Evolutionary conservation across 1,284 basidiomycete genomes (phyloP).

Genomic region (Apiotrichum mycotoxinovorans): DNA sequence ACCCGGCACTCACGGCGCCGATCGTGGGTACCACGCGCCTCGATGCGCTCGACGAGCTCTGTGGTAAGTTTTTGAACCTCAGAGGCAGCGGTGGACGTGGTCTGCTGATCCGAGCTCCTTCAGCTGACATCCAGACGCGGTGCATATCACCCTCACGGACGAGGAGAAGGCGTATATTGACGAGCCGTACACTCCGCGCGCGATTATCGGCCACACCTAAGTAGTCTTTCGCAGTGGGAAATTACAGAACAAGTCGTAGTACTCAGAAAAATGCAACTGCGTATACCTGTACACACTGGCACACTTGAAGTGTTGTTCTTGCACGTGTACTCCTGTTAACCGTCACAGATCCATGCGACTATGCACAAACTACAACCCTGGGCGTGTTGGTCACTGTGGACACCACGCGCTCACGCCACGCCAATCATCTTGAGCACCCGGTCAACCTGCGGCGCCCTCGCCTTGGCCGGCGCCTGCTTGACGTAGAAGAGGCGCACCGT

Average conservation of each 20-base stretch:
- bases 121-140: slow-evolving; percentile 10
- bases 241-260: neutral
- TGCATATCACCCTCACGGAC: slow-evolving; percentile 48
- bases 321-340: no score
- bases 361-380: neutral
- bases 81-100: neutral
- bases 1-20: slow-evolving; percentile 38
- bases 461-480: slow-evolving; percentile 61
- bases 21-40: slow-evolving; percentile 43
- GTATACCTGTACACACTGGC: no score
- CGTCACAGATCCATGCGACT: no score
- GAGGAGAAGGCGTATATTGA: slow-evolving; percentile 58
- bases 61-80: slow-evolving; percentile 24
- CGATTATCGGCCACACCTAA: slow-evolving; percentile 1
- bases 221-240: neutral
- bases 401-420: slow-evolving; percentile 25
- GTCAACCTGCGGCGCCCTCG: slow-evolving; percentile 38
- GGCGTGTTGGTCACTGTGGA: no score
- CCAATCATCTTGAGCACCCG: slow-evolving; percentile 47
- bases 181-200: slow-evolving; percentile 50
- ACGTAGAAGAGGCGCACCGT: slow-evolving; percentile 82
- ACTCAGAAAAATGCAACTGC: no score
- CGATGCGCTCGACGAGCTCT: slow-evolving; percentile 37
- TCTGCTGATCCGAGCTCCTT: no score
- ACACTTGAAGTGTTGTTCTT: no score